Base-by-base conservation (phyloP, 176 grass and related monocot species). In the Guadua angustifolia region DNA sequence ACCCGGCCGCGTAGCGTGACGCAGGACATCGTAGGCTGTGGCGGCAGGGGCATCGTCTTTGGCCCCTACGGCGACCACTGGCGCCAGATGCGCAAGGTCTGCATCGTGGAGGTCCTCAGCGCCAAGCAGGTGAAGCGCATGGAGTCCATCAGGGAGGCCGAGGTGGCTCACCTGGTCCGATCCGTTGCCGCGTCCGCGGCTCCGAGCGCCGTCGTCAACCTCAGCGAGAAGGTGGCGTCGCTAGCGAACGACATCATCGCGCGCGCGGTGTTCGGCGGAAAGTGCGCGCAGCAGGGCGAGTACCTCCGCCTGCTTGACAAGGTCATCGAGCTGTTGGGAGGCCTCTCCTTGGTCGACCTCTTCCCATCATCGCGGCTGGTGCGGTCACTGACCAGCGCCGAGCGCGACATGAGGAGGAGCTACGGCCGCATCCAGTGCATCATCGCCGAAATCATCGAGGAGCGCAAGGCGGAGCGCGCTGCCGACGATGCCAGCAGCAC, bases 341-440 rank as follows among this genome's bases (percentile, higher is more conserved):
- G 82, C 0, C 77, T 43, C 62, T 32, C 24, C 73, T 35, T 49
- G 3, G 60, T 43, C 4, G 73, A 84, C 73, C 14, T 84, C n/a
- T 84, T 77, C 82, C 82, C 82, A 24, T 75, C 82, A 9, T 77
- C 62, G 47, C 39, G 82, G 61, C 36, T 84, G 10, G 73, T 56
- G 62, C 72, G 44, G 72, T 66, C 35, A 72, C 49, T 84, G 3
- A 44, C 47, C 72, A 10, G 5, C 26, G 47, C 21, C 16, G 60
- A 64, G 49, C 82, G 36, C 9, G 9, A 26, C 22, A 17, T 42
- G 1, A 22, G 15, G n/a, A 57, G 22, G 35, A 32, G 72, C 72
- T 61, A 57, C 6, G 72, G 14, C 5, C 16, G 62, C 3, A 21
- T 76, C 19, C 61, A 76, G 46, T 13, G 2, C 3, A 33, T 76